Conservation (phyloP, 2,329 filamentous ascomycete genomes). For the Aspergillus ruber region DNA sequence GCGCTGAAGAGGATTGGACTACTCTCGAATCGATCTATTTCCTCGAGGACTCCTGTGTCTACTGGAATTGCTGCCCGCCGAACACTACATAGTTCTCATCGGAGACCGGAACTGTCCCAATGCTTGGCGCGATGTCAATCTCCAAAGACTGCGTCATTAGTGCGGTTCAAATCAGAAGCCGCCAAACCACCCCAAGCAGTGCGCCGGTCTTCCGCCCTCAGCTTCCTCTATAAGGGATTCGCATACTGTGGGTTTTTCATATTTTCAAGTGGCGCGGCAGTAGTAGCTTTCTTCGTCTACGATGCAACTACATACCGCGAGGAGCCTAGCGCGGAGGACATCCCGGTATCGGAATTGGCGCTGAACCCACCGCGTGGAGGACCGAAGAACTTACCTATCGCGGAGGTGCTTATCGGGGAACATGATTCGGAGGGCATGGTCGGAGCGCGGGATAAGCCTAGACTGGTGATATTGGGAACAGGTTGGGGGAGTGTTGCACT, state of each 20-base stretch:
- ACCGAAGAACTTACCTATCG: constrained; percentile 90
- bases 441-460: constrained; percentile 77
- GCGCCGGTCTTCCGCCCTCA: constrained; percentile 30
- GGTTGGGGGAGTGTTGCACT: constrained; percentile 93
- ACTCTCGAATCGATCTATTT: constrained; percentile 15
- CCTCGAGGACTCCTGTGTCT: constrained; percentile 7
- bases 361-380: constrained; percentile 75
- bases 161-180: constrained; percentile 27
- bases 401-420: constrained; percentile 81
- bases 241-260: constrained; percentile 70
- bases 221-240: constrained; percentile 62
- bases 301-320: constrained; percentile 87
- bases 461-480: constrained; percentile 83
- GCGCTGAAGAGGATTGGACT: constrained; percentile 21
- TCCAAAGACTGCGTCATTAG: constrained; percentile 15
- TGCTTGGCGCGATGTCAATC: constrained; percentile 16
- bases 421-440: constrained; percentile 68
- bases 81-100: constrained; percentile 16
- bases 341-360: constrained; percentile 77
- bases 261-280: constrained; percentile 59
- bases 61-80: constrained; percentile 11
- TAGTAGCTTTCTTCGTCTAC: constrained; percentile 85
- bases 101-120: constrained; percentile 14
- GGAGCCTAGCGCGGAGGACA: constrained; percentile 59
- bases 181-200: constrained; percentile 9